Conservation (phyloP, 2,329 filamentous ascomycete genomes). For the Tolypocladium pustulatum region DNA sequence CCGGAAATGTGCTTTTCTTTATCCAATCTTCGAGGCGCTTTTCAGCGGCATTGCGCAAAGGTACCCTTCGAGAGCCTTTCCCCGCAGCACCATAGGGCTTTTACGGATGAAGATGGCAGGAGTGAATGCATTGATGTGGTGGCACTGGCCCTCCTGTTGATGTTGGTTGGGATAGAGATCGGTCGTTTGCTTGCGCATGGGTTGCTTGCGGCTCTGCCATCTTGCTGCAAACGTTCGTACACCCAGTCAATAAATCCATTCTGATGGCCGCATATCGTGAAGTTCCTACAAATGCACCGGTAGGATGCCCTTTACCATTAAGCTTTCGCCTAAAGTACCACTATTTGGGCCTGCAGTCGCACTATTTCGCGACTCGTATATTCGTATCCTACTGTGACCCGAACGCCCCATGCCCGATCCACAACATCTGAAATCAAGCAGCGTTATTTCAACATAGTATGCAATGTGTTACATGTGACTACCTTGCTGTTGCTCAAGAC, state of each 20-base stretch:
- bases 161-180: neutral
- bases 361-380: neutral
- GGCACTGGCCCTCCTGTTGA: neutral
- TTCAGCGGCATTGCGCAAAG: neutral
- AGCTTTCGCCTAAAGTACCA: neutral
- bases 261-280: too few relatives aligned
- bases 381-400: neutral
- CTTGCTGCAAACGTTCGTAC: neutral
- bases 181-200: neutral
- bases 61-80: neutral
- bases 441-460: neutral
- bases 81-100: neutral
- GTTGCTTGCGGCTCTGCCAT: neutral
- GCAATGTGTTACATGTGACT: constrained; percentile 51
- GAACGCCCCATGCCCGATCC: neutral
- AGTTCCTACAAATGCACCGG: too few relatives aligned
- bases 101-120: neutral
- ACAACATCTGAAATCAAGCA: neutral
- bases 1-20: neutral
- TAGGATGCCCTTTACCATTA: neutral
- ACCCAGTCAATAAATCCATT: neutral
- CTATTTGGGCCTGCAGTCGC: neutral
- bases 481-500: constrained; percentile 87
- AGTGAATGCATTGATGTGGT: neutral
- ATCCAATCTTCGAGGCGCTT: neutral